phyloP scores from a whole-genome alignment of 257 asterid genomes.

The Sherardia arvensis region DNA sequence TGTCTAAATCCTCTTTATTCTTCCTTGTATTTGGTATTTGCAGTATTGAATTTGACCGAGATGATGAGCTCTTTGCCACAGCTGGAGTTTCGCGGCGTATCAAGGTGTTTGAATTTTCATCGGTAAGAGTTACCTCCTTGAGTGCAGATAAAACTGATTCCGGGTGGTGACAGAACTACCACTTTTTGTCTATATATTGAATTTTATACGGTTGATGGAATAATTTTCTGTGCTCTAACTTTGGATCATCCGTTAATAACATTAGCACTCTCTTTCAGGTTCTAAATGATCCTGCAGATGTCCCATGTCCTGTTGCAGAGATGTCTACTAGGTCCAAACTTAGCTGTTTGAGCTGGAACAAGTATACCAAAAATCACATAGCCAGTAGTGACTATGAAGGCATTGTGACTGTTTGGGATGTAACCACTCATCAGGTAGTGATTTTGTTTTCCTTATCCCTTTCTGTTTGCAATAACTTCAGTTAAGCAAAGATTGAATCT shows the following conservation, averaged over 20 bases:
- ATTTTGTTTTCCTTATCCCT: constrained; percentile 5
- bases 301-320: constrained; percentile 71
- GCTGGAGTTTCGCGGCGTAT: constrained; percentile 52
- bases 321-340: constrained; percentile 76
- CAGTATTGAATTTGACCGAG: constrained; percentile 37
- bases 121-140: constrained; percentile 21
- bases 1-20: neutral
- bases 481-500: constrained; percentile 6
- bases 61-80: constrained; percentile 48
- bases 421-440: constrained; percentile 73
- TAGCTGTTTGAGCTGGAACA: constrained; percentile 91
- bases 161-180: too few relatives aligned
- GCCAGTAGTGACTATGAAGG: constrained; percentile 97
- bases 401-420: constrained; percentile 88
- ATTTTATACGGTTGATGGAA: neutral
- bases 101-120: constrained; percentile 44
- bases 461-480: constrained; percentile 6
- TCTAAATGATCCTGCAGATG: constrained; percentile 61
- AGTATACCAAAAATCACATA: constrained; percentile 53
- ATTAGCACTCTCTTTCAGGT: constrained; percentile 44
- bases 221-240: neutral
- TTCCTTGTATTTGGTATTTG: neutral
- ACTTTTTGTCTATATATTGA: neutral
- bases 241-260: neutral
- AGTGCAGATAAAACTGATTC: neutral